Evolutionary conservation across 257 asterid species (phyloP).

Genomic region (Solanum pimpinellifolium): DNA sequence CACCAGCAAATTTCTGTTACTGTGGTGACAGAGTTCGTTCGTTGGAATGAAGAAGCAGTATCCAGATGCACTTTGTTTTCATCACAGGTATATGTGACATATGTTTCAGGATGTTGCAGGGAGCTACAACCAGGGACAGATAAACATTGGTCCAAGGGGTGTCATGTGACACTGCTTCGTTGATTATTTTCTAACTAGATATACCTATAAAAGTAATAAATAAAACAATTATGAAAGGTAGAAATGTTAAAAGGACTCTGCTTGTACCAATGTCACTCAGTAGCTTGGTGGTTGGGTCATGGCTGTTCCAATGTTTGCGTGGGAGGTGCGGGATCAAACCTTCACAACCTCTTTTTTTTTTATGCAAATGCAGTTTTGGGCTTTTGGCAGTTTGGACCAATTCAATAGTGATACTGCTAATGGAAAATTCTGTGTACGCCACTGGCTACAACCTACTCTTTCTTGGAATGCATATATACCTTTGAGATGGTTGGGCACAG

Average conservation of each 20-base stretch:
- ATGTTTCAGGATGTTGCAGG: neutral
- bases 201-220: no score
- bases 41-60: conserved; percentile 98
- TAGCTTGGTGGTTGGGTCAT: neutral
- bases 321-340: neutral
- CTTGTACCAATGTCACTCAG: neutral
- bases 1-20: conserved; percentile 93
- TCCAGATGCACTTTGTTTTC: conserved; percentile 77
- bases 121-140: neutral
- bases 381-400: neutral
- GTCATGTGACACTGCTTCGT: neutral
- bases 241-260: no score
- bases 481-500: neutral
- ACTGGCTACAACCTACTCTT: neutral
- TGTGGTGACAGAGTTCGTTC: conserved; percentile 89
- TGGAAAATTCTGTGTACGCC: neutral
- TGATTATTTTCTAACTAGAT: neutral
- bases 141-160: neutral
- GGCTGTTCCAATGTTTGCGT: neutral
- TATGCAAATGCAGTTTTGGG: neutral
- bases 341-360: neutral
- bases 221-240: no score
- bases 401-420: neutral
- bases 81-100: conserved; percentile 46
- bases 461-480: neutral